These are phyloP conservation scores for Porpolomopsis calyptriformis DNA, from an alignment of 768 basidiomycete genomes.

Conservation along the genomic window DNA sequence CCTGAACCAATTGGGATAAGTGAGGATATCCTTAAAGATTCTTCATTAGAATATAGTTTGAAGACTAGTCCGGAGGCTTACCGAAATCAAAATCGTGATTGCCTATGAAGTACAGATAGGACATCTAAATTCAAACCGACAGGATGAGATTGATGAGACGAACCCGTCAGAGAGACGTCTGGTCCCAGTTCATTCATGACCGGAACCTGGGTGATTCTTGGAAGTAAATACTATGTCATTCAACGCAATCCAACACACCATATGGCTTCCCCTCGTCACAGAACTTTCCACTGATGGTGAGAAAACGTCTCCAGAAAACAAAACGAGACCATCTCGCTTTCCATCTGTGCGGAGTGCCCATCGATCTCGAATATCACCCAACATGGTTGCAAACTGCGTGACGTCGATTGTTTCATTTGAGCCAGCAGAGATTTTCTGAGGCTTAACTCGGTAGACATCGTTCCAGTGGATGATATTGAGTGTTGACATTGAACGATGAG, in stretches of 20 bases:
- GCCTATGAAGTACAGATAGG: constrained; percentile 30
- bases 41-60: neutral
- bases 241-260: constrained; percentile 38
- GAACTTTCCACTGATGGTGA: constrained; percentile 80
- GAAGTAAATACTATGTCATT: neutral
- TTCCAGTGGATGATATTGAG: constrained; percentile 59
- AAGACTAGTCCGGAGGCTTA: constrained; percentile 16
- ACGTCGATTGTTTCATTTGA: constrained; percentile 68
- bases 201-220: constrained; percentile 48
- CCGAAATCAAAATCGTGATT: constrained; percentile 94
- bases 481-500: too few species aligned
- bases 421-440: constrained; percentile 51
- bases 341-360: constrained; percentile 45
- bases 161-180: constrained; percentile 73
- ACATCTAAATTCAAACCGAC: neutral
- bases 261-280: constrained; percentile 83
- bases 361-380: constrained; percentile 48
- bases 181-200: constrained; percentile 74
- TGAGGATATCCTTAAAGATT: constrained; percentile 46
- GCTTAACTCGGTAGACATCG: constrained; percentile 73
- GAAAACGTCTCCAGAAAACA: constrained; percentile 89
- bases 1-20: constrained; percentile 53
- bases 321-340: constrained; percentile 56
- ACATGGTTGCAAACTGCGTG: constrained; percentile 69
- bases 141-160: constrained; percentile 6